Percentiles rank a stretch among this genome's conserved stretches.
phyloP scores from a whole-genome alignment of 345 rosid genomes.

The Lumnitzera racemosa region DNA sequence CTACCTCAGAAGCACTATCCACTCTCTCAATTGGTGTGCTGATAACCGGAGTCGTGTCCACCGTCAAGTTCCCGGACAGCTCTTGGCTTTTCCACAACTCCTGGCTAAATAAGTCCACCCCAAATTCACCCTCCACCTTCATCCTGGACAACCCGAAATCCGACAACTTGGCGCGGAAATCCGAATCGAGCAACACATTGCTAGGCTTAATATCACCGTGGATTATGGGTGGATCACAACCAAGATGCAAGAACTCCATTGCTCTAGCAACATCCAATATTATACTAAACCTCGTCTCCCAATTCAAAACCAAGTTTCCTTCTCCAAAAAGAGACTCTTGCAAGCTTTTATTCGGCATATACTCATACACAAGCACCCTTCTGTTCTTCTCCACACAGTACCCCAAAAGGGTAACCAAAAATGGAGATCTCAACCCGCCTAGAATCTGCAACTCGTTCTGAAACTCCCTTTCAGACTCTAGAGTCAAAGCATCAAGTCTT shows the following conservation, averaged over 20 bases:
- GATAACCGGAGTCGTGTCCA: slow-evolving; percentile 39
- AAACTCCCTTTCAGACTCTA: slow-evolving; percentile 82
- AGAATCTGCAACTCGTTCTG: slow-evolving; percentile 96
- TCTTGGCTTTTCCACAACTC: slow-evolving; percentile 61
- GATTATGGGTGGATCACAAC: slow-evolving; percentile 91
- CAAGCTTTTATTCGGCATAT: slow-evolving; percentile 87
- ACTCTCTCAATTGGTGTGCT: slow-evolving; percentile 33
- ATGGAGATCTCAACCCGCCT: slow-evolving; percentile 73
- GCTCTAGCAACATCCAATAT: slow-evolving; percentile 86
- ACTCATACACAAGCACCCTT: slow-evolving; percentile 80
- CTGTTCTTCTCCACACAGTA: slow-evolving; percentile 79
- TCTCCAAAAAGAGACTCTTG: slow-evolving; percentile 76
- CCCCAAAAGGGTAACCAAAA: slow-evolving; percentile 68
- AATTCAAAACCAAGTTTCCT: slow-evolving; percentile 43
- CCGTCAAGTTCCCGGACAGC: slow-evolving; percentile 51
- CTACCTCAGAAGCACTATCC: slow-evolving; percentile 57
- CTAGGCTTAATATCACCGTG: slow-evolving; percentile 98
- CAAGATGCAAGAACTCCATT: slow-evolving; percentile 75
- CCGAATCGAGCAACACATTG: slow-evolving; percentile 82
- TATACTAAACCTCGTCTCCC: slow-evolving; percentile 66
- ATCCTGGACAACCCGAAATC: slow-evolving; percentile 93
- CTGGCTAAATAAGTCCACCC: slow-evolving; percentile 78
- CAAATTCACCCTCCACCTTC: slow-evolving; percentile 73
- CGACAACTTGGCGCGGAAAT: slow-evolving; percentile 73
- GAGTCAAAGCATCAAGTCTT: slow-evolving; percentile 55